phyloP scores from a whole-genome alignment of 371 early-diverging fungal genomes.

The Basidiobolus meristosporus region DNA sequence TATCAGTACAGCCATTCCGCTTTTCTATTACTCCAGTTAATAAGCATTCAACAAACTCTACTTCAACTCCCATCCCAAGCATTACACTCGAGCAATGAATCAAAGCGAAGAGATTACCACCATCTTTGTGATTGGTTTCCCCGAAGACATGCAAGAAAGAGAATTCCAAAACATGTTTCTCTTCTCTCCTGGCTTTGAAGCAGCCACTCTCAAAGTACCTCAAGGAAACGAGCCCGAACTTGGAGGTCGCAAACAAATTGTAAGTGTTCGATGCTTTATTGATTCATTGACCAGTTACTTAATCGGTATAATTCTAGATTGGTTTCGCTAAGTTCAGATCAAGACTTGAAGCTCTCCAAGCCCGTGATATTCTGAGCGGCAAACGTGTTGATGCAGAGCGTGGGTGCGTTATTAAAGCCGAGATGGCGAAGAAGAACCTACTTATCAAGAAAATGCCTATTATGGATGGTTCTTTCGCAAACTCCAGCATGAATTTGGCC shows the following conservation, averaged over 20 bases:
- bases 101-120: conserved; percentile 57
- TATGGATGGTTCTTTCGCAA: neutral
- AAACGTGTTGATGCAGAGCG: conserved; percentile 71
- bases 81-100: neutral
- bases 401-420: conserved; percentile 73
- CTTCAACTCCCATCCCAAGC: no score
- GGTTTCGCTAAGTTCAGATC: conserved; percentile 89
- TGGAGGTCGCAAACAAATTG: conserved; percentile 59
- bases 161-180: conserved; percentile 96
- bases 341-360: conserved; percentile 67
- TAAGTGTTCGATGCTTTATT: conserved; percentile 26
- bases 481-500: neutral
- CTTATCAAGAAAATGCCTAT: conserved; percentile 32
- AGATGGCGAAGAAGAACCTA: conserved; percentile 90
- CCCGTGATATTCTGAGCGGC: conserved; percentile 69
- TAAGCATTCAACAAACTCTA: no score
- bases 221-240: conserved; percentile 25
- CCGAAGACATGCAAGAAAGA: conserved; percentile 90
- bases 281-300: neutral
- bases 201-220: conserved; percentile 77
- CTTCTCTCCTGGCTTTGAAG: conserved; percentile 87
- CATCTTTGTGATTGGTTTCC: conserved; percentile 94
- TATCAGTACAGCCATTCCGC: no score
- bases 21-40: no score
- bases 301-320: conserved; percentile 15